Evolutionary conservation across 1,284 basidiomycete species (phyloP).

Genomic region (Cutaneotrichosporon mucoides): DNA sequence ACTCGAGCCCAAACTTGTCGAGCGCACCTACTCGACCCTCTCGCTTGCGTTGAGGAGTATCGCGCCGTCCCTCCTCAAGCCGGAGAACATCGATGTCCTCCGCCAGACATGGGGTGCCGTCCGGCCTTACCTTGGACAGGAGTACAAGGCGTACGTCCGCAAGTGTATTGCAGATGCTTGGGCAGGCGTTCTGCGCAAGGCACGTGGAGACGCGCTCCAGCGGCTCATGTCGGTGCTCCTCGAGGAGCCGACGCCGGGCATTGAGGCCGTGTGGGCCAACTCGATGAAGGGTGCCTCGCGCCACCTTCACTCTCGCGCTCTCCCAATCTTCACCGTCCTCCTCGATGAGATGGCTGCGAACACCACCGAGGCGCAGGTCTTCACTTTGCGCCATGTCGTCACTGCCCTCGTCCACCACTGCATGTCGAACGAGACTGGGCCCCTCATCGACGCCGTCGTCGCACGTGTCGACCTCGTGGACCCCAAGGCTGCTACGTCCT

Average conservation of each 20-base stretch:
- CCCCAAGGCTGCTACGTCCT: constrained; percentile 14
- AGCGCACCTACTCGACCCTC: constrained; percentile 46
- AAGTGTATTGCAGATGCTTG: constrained; percentile 48
- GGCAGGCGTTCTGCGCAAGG: constrained; percentile 43
- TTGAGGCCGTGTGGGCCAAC: constrained; percentile 43
- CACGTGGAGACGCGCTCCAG: constrained; percentile 34
- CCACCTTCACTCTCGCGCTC: constrained; percentile 70
- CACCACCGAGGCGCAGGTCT: constrained; percentile 41
- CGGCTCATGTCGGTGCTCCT: constrained; percentile 34
- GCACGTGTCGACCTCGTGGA: constrained; percentile 18
- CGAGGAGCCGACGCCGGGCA: constrained; percentile 29
- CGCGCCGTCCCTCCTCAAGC: constrained; percentile 33
- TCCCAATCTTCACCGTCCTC: constrained; percentile 60
- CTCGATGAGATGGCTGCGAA: constrained; percentile 28
- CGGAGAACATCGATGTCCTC: constrained; percentile 24
- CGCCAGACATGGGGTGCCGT: constrained; percentile 34
- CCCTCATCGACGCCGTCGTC: constrained; percentile 55
- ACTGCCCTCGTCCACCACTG: constrained; percentile 79
- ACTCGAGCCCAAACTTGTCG: constrained; percentile 44
- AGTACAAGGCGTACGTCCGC: constrained; percentile 44
- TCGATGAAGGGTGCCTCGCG: constrained; percentile 57
- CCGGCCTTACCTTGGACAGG: constrained; percentile 32
- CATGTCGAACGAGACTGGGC: constrained; percentile 59
- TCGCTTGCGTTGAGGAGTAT: constrained; percentile 42
- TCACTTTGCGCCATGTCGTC: constrained; percentile 52